phyloP scores from a whole-genome alignment of 257 asterid species.

The Cynanchum wilfordii region DNA sequence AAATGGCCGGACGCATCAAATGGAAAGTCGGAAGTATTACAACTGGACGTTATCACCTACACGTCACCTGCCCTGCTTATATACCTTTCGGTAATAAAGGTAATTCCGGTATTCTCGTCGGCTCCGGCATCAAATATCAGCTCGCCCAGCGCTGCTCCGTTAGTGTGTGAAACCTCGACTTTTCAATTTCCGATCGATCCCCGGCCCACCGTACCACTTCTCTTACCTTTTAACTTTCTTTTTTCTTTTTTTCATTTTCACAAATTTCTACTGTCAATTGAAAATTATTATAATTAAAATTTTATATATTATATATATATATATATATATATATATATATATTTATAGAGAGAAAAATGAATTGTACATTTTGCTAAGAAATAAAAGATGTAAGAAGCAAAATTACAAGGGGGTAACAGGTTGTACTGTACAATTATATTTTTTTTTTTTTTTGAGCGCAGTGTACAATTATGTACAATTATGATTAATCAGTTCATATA shows the following conservation, averaged over 20 bases:
- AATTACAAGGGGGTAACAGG: conserved; percentile 6
- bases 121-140: conserved; percentile 65
- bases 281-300: neutral
- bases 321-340: neutral
- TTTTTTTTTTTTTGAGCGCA: too few species aligned
- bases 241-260: neutral
- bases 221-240: too few species aligned
- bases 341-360: neutral
- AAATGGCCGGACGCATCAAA: conserved; percentile 56
- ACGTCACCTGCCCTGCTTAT: conserved; percentile 57
- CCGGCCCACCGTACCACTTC: too few species aligned
- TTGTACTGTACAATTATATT: conserved; percentile 19
- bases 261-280: neutral
- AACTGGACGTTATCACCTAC: conserved; percentile 69
- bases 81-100: conserved; percentile 48
- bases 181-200: too few species aligned
- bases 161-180: conserved; percentile 32
- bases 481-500: neutral
- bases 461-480: too few species aligned
- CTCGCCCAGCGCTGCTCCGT: conserved; percentile 52
- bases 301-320: neutral
- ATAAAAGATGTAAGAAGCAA: conserved; percentile 10
- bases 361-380: conserved; percentile 25
- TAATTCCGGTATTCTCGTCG: conserved; percentile 44
- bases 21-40: conserved; percentile 67